phyloP scores from a whole-genome alignment of 202 grass and related monocot genomes.

The Musa balbisiana region DNA sequence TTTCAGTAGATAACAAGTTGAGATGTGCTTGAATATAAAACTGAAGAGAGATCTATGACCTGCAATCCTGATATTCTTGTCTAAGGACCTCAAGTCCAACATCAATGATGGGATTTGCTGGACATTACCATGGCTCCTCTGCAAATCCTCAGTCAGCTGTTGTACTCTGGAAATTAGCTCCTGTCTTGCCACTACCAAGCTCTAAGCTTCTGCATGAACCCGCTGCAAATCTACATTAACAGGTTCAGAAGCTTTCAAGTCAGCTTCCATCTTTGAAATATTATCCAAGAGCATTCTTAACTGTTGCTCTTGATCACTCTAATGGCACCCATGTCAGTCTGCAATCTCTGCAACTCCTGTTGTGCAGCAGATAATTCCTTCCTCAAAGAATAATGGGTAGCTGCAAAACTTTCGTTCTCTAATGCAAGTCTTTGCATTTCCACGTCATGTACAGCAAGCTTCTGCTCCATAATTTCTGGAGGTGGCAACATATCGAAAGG shows the following conservation, averaged over 20 bases:
- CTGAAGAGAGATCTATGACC: conserved; percentile 24
- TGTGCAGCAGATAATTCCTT: conserved; percentile 59
- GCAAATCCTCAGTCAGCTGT: conserved; percentile 76
- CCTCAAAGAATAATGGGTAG: conserved; percentile 52
- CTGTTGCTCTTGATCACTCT: conserved; percentile 62
- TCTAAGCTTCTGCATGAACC: conserved; percentile 58
- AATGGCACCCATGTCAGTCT: conserved; percentile 35
- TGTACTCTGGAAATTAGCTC: conserved; percentile 43
- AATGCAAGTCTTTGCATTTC: conserved; percentile 79
- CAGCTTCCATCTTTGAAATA: conserved; percentile 71
- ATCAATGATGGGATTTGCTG: conserved; percentile 56
- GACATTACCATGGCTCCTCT: conserved; percentile 56
- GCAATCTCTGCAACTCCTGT: conserved; percentile 67
- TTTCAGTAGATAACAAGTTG: neutral
- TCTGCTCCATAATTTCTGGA: conserved; percentile 73
- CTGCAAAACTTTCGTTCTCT: conserved; percentile 61
- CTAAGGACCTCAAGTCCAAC: conserved; percentile 45
- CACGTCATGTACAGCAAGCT: conserved; percentile 44
- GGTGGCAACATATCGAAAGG: conserved; percentile 48
- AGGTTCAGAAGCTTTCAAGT: conserved; percentile 45
- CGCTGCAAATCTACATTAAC: conserved; percentile 74
- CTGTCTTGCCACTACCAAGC: conserved; percentile 46
- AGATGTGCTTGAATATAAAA: conserved; percentile 2
- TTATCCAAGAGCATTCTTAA: conserved; percentile 53
- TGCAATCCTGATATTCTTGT: conserved; percentile 78